Evolutionary conservation across 345 rosid species (phyloP).

Genomic region (Linum trigynum): DNA sequence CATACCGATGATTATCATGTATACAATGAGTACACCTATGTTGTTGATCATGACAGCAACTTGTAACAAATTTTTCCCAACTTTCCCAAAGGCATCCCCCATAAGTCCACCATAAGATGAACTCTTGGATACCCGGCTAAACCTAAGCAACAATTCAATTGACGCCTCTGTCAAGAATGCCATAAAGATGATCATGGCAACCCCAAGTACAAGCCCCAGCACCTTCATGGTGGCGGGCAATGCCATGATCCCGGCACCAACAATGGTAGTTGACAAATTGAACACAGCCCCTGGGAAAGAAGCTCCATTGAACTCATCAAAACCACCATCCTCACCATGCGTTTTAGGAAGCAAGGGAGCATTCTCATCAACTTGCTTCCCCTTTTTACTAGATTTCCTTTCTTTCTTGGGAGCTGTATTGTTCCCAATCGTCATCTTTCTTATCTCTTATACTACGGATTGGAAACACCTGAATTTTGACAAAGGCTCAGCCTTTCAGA

Average conservation of each 20-base stretch:
- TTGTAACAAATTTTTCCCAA: constrained; percentile 19
- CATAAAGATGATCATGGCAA: constrained; percentile 10
- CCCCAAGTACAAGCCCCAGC: constrained; percentile 19
- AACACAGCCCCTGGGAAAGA: constrained; percentile 18
- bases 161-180: constrained; percentile 22
- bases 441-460: neutral
- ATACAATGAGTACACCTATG: constrained; percentile 24
- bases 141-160: constrained; percentile 25
- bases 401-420: neutral
- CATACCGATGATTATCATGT: constrained; percentile 28
- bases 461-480: neutral
- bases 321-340: neutral
- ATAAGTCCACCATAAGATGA: constrained; percentile 26
- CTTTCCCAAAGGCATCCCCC: constrained; percentile 24
- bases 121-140: constrained; percentile 17
- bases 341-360: neutral
- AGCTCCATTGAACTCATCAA: constrained; percentile 7
- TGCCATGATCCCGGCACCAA: constrained; percentile 22
- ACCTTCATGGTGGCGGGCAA: constrained; percentile 19
- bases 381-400: neutral
- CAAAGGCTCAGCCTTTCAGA: neutral
- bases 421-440: constrained; percentile 2
- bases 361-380: constrained; percentile 2
- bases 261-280: constrained; percentile 17
- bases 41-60: constrained; percentile 18